Conservation (phyloP, 306 rosid species). For the Gynostemma pentaphyllum region DNA sequence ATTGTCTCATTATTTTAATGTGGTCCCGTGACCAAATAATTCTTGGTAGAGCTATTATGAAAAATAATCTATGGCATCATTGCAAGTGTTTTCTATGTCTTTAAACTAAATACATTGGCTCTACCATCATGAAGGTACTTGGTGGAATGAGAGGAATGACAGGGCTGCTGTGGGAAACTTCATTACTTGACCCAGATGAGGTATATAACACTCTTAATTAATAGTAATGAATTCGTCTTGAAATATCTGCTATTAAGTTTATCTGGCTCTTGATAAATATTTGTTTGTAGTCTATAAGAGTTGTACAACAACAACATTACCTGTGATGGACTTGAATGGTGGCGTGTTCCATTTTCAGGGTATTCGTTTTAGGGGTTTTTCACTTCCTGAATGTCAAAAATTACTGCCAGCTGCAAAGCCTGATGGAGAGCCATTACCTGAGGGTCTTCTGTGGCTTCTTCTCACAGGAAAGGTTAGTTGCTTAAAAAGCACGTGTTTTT, state of each 20-base stretch:
- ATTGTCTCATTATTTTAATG: neutral
- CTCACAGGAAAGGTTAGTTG: conserved; percentile 74
- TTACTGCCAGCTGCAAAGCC: conserved; percentile 70
- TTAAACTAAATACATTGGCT: neutral
- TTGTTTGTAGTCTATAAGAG: neutral
- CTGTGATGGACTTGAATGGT: conserved; percentile 14
- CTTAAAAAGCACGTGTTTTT: neutral
- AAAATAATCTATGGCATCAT: neutral
- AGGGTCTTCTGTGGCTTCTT: conserved; percentile 89
- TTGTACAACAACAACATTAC: too few relatives aligned
- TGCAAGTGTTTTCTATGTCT: neutral
- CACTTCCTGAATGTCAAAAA: conserved; percentile 93
- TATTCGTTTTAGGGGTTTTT: conserved; percentile 78
- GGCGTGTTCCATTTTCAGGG: conserved; percentile 46
- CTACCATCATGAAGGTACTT: conserved; percentile 48
- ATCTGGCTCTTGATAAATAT: neutral
- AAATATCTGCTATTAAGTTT: neutral
- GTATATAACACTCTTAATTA: conserved; percentile 28
- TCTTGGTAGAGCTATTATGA: neutral
- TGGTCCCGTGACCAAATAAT: neutral
- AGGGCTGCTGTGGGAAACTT: conserved; percentile 86
- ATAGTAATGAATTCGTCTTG: neutral
- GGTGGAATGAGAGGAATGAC: conserved; percentile 99
- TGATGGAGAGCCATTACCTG: conserved; percentile 96
- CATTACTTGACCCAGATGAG: conserved; percentile 97